Evolutionary conservation across 352 stramenopile species (phyloP).

Genomic region (Globisporangium alternatum): DNA sequence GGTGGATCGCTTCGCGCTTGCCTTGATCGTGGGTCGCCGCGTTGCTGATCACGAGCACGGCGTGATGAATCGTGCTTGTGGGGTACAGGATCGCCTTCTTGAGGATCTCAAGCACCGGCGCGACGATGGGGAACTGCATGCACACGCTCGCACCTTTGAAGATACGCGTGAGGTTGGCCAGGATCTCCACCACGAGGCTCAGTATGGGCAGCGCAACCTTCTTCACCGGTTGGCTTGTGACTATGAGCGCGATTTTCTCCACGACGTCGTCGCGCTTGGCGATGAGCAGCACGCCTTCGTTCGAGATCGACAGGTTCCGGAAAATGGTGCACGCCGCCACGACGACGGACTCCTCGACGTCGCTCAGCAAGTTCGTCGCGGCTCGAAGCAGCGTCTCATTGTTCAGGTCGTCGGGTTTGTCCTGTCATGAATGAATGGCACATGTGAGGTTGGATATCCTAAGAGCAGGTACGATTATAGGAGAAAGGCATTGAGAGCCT

Average conservation of each 20-base stretch:
- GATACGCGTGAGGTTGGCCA: constrained; percentile 57
- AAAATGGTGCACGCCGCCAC: constrained; percentile 48
- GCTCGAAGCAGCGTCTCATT: constrained; percentile 53
- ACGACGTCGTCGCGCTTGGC: constrained; percentile 38
- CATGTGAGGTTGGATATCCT: background rate
- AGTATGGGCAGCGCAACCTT: constrained; percentile 35
- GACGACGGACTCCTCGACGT: constrained; percentile 44
- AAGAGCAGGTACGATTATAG: background rate
- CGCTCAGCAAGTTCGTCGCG: constrained; percentile 36
- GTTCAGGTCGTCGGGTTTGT: constrained; percentile 38
- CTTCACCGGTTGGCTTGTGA: constrained; percentile 44
- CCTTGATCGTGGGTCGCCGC: constrained; percentile 50
- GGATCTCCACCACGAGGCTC: constrained; percentile 30
- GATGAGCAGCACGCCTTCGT: constrained; percentile 47
- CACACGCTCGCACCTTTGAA: constrained; percentile 47
- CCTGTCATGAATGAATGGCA: constrained; percentile 11
- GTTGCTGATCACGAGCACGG: constrained; percentile 47
- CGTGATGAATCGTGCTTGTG: constrained; percentile 35
- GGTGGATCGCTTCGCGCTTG: constrained; percentile 48
- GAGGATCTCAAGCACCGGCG: constrained; percentile 47
- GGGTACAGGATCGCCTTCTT: constrained; percentile 53
- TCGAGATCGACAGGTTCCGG: constrained; percentile 54
- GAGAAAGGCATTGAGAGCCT: background rate
- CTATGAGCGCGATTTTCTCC: constrained; percentile 36
- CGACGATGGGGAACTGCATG: constrained; percentile 40